These are phyloP conservation scores for Cinnamomum micranthum DNA, from an alignment of 164 flowering plant genomes.

Conservation along the genomic window DNA sequence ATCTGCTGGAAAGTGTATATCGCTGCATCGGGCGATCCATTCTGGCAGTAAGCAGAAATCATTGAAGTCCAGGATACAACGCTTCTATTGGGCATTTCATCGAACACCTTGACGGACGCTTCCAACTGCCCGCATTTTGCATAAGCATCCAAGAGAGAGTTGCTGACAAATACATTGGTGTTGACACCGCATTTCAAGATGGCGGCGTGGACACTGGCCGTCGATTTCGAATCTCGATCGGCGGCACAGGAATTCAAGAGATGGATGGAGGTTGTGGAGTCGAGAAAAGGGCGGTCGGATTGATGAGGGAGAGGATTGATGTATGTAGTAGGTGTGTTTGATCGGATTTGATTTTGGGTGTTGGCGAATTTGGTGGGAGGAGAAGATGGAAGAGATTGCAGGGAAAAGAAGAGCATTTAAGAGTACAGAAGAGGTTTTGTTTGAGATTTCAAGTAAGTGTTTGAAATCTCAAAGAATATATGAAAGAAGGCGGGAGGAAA, in stretches of 20 bases:
- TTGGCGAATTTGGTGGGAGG: neutral
- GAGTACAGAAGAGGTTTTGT: neutral
- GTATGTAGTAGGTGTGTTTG: neutral
- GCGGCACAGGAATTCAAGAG: conserved; percentile 8
- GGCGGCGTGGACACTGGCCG: neutral
- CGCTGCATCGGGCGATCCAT: conserved; percentile 2
- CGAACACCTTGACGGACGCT: conserved; percentile 16
- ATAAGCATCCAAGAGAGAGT: conserved; percentile 18
- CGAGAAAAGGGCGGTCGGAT: neutral
- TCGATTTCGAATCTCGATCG: neutral
- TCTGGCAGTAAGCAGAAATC: conserved; percentile 16
- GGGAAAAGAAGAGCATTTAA: conserved; percentile 4
- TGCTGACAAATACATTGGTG: conserved; percentile 8
- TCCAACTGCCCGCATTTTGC: conserved; percentile 13
- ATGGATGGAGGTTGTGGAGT: neutral
- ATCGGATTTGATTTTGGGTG: neutral
- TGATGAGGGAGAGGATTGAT: neutral
- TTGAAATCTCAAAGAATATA: neutral
- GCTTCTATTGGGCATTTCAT: conserved; percentile 21
- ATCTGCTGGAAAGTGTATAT: conserved; percentile 11
- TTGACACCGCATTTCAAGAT: neutral
- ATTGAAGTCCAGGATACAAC: conserved; percentile 23
- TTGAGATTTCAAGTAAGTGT: neutral
- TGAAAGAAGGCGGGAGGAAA: neutral
- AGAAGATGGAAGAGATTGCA: neutral